phyloP scores from a whole-genome alignment of 139 green algal species.

The Chlamydomonas applanata region DNA sequence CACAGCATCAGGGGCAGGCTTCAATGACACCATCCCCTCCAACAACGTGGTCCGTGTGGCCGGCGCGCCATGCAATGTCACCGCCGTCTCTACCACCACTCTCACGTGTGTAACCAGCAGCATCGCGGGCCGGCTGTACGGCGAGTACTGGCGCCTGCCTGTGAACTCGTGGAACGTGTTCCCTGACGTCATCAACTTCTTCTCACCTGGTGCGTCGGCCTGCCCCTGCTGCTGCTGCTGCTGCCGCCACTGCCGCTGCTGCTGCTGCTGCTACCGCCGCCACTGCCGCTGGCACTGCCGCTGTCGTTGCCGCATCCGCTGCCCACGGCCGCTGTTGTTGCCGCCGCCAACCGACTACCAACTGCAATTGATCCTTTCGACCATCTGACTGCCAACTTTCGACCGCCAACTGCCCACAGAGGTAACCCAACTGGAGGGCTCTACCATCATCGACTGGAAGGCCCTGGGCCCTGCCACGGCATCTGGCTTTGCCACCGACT shows the following conservation, averaged over 20 bases:
- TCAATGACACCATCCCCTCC: background rate
- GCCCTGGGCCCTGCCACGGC: background rate
- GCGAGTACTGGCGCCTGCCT: slow-evolving; percentile 37
- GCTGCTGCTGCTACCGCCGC: too few relatives aligned
- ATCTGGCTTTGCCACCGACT: slow-evolving; percentile 8
- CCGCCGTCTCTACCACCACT: background rate
- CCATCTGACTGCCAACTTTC: too few relatives aligned
- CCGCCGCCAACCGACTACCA: too few relatives aligned
- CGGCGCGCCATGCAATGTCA: slow-evolving; percentile 20
- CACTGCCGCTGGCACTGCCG: too few relatives aligned
- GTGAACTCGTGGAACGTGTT: background rate
- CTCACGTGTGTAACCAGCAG: slow-evolving; percentile 16
- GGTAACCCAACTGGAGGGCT: background rate
- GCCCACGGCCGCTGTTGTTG: too few relatives aligned
- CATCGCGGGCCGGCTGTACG: slow-evolving; percentile 17
- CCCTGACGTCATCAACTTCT: slow-evolving; percentile 14
- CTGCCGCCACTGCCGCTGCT: too few relatives aligned
- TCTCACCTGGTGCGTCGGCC: slow-evolving; percentile 5
- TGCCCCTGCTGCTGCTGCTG: too few relatives aligned
- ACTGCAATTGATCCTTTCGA: too few relatives aligned
- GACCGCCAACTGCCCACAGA: background rate
- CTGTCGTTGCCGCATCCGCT: too few relatives aligned
- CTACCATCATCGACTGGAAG: slow-evolving; percentile 7
- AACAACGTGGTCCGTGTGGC: slow-evolving; percentile 24
- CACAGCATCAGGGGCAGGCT: background rate